Evolutionary conservation across 768 basidiomycete genomes (phyloP), one percentile per base, ranked within the genome.

Genomic region (Daedaleopsis nitida): DNA sequence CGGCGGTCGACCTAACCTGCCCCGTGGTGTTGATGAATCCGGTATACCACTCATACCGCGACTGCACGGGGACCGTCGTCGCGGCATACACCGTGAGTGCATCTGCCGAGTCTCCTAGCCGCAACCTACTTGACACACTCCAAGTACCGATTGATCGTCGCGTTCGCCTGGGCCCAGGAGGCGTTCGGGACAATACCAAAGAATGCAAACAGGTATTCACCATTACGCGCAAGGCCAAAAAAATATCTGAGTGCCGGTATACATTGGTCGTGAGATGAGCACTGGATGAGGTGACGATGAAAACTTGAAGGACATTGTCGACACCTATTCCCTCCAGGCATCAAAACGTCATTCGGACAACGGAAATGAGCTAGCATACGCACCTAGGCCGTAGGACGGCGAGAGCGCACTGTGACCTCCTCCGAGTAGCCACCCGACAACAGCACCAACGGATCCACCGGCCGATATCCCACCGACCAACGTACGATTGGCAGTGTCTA

Each of bases 241-340:
- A 84, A 0, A 84, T 75, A 68, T 84, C 83, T 58, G 75, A 57
- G 58, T 84, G 80, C 61, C 82, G 70, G 47, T 71, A 72, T 12
- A 73, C 75, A 66, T 82, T 32, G 27, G 72, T 82, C 1, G 72
- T 74, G 32, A 79, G 73, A 58, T 71, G 68, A 17, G 71, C 57
- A 0, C 83, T 83, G 65, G 81, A 80, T 0, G 84, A 81, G 5
- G 82, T 83, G 10, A 85, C 83, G 6, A 85, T 69, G 58, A 79
- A 80, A 69, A 77, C 79, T 69, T 86, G 72, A 3, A 84, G 44
- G 13, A 53, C 50, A 19, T 62, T 62, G 43, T 62, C 60, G 23
- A 62, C 60, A 5, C 75, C 71, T 73, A 38, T n/a, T 2, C 9
- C 16, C 7, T 35, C 43, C 14, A 7, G 21, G 7, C 12, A 19